These are phyloP conservation scores for Ephemerocybe angulata DNA, from an alignment of 768 basidiomycete species.

Conservation along the genomic window DNA sequence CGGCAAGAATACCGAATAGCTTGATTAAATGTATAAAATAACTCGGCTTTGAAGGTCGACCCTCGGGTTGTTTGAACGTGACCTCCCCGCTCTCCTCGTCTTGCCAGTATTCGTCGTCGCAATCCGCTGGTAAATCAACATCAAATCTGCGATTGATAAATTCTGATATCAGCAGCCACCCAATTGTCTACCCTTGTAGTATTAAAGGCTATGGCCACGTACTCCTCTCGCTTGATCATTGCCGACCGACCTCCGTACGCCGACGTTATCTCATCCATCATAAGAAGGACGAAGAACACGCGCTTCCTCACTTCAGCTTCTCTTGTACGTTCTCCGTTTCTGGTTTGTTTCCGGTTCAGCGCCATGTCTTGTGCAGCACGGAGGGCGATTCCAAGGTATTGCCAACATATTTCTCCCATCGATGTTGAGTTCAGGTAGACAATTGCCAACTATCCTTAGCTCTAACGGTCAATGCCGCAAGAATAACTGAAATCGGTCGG, in stretches of 20 bases:
- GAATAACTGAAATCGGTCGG: too few species aligned
- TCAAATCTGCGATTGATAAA: constrained; percentile 52
- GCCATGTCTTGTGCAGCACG: constrained; percentile 60
- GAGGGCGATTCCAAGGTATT: constrained; percentile 49
- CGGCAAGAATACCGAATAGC: constrained; percentile 48
- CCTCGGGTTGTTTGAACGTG: constrained; percentile 51
- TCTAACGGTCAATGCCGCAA: too few species aligned
- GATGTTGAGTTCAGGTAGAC: constrained; percentile 42
- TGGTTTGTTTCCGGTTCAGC: constrained; percentile 41
- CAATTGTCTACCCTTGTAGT: too few species aligned
- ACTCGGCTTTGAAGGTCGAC: constrained; percentile 41
- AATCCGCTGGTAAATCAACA: constrained; percentile 54
- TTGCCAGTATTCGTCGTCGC: constrained; percentile 69
- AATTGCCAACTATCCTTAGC: constrained; percentile 32
- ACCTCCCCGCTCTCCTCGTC: constrained; percentile 35
- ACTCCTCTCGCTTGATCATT: constrained; percentile 58
- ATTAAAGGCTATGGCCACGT: too few species aligned
- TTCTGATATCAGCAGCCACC: background rate
- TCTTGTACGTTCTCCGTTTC: constrained; percentile 24
- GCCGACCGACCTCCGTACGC: constrained; percentile 52
- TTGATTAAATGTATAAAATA: constrained; percentile 45
- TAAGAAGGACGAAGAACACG: constrained; percentile 40
- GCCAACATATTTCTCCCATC: constrained; percentile 50
- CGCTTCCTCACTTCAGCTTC: constrained; percentile 64
- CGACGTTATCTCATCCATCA: constrained; percentile 21